Base-by-base conservation (phyloP, 495 filamentous ascomycete species). In the Chaetomidium leptoderma region DNA sequence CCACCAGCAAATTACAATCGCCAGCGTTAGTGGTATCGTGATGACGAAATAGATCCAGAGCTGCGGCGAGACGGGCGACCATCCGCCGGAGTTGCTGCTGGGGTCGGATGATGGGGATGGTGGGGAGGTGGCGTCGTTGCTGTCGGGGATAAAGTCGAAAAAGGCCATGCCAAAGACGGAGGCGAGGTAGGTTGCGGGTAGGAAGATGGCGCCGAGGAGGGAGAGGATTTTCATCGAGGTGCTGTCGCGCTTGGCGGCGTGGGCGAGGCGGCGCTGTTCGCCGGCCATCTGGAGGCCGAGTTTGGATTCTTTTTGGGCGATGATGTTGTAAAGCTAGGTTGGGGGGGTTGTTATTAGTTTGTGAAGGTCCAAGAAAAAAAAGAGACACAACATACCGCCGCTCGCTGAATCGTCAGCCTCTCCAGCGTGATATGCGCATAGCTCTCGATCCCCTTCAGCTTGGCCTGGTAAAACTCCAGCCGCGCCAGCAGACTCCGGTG, bases 1-100 rank as follows among this genome's bases (percentile, higher is more conserved):
- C 53, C 73, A 72, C 78, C 78, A 83, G 27, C 63, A 33, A 1
- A 68, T 59, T 17, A 82, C 74, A 56, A 81, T 75, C 10, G 66
- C 19, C 0, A 75, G 36, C 5, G 80, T 83, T 19, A 81, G 23
- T 0, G 80, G 80, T n/a, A 80, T 57, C 11, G 76, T 78, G 24
- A 81, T 70, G 36, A 63, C 78, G 51, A 81, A 83, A 62, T 83
- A 83, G 51, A 83, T 72, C 79, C 79, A 83, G 19, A 83, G 72
- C 17, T 70, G 36, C 17, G 66, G 64, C 11, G 76, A 74, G 8
- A 81, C 76, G 14, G 39, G 27, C 6, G 39, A 43, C 29, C 24
- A 55, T 9, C 23, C 27, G 36, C 49, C 35, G 6, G 63, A 37
- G 23, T 49, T 53, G 24, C 56, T 43, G 10, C n/a, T n/a, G n/a